Base-by-base conservation (phyloP, 768 basidiomycete genomes). In the Mycena rebaudengoi region DNA sequence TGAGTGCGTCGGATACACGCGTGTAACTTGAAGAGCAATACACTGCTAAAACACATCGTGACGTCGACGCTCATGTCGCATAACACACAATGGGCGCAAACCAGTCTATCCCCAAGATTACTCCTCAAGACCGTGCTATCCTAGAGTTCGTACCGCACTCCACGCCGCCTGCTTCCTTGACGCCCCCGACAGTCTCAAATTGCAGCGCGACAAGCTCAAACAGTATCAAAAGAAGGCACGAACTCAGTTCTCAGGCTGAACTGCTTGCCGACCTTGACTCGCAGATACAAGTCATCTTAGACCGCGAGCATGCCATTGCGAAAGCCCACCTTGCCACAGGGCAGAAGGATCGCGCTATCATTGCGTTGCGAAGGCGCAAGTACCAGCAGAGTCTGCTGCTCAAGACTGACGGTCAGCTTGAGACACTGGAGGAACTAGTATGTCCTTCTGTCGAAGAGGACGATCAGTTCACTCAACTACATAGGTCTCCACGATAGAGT, bases 401-500 rank as follows among this genome's bases (percentile, higher is more conserved):
- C 13, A 96, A 93, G 84, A 99, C 98, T 0, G 97, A 99, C 73
- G 81, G 81, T 6, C 98, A 99, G 73, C 79, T 99, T 23, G 92
- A 91, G 79, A 93, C 87, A 58, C 76, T 99, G 58, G 95, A 98
- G 76, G 89, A 95, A 65, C 82, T 99, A 49, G 97, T 96, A 64
- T 65, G 88, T 79, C 35, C 37, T 28, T 37, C 23, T 18, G 23
- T 18, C 12, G 45, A 35, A 45, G 16, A 37, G 20, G 3, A 33
- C 3, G 29, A 2, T 20, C 37, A 35, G 28, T 32, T 39, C 21
- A 39, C n/a, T 7, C 14, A 33, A 35, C 30, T 35, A 32, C 29
- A 18, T 71, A 99, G 97, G 96, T 98, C 25, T 93, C 95, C 4
- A 93, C 91, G 0, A 98, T 99, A 70, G 98, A 99, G 75, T 99